Evolutionary conservation across 2,329 filamentous ascomycete genomes (phyloP).

Genomic region (Talaromyces sp.): DNA sequence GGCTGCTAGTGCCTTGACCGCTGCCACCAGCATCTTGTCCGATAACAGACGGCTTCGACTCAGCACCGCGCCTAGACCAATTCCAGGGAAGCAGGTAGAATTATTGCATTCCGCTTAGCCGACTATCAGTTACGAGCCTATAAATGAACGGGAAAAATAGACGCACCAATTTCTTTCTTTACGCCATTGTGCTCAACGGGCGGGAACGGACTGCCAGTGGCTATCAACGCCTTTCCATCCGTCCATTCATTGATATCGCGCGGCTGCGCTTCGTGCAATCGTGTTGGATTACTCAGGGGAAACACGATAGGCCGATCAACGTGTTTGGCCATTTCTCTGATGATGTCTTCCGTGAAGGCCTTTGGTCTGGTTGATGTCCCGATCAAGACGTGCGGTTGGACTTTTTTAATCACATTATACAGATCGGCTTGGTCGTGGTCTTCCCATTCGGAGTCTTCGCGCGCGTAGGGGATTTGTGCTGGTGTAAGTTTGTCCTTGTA

Average conservation of each 20-base stretch:
- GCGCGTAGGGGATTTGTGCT: constrained; percentile 66
- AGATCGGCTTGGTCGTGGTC: constrained; percentile 57
- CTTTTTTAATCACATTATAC: constrained; percentile 62
- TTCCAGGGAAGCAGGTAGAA: constrained; percentile 78
- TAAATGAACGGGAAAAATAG: not conserved
- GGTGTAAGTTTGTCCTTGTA: constrained; percentile 59
- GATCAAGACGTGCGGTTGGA: constrained; percentile 77
- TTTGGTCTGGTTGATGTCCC: constrained; percentile 77
- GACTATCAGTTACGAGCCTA: not conserved
- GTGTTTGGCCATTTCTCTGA: constrained; percentile 72
- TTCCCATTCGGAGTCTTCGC: constrained; percentile 61
- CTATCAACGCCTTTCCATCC: constrained; percentile 69
- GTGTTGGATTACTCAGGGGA: constrained; percentile 80
- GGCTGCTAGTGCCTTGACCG: constrained; percentile 67
- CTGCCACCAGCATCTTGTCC: constrained; percentile 77
- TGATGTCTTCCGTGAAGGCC: constrained; percentile 70
- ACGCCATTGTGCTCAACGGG: constrained; percentile 62
- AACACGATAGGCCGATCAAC: constrained; percentile 72
- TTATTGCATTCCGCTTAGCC: constrained; percentile 81
- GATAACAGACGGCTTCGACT: constrained; percentile 64
- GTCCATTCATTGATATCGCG: constrained; percentile 76
- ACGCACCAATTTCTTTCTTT: constrained; percentile 53
- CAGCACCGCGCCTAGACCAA: constrained; percentile 75
- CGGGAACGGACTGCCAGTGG: constrained; percentile 78
- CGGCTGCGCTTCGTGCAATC: constrained; percentile 76